Conservation (phyloP, 2,329 filamentous ascomycete genomes). For the Cadophora sp. region DNA sequence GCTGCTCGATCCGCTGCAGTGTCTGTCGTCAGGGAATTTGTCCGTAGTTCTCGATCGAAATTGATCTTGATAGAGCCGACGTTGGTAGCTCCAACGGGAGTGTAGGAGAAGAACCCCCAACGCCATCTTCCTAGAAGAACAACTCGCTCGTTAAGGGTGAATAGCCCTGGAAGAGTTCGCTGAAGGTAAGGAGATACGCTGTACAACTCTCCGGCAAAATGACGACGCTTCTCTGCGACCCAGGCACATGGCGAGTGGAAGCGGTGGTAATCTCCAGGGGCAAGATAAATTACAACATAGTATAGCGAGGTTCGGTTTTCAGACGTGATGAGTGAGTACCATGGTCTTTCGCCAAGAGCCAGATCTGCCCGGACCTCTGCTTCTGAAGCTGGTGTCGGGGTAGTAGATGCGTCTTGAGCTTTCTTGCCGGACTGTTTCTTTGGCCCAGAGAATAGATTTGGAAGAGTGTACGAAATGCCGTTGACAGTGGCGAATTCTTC, state of each 20-base stretch:
- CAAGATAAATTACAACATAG: constrained; percentile 94
- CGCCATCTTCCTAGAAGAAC: constrained; percentile 94
- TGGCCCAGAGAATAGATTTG: constrained; percentile 82
- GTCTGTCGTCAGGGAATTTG: constrained; percentile 91
- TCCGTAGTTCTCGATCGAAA: constrained; percentile 92
- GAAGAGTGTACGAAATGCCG: constrained; percentile 93
- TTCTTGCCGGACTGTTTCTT: constrained; percentile 46
- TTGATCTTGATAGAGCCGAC: constrained; percentile 97
- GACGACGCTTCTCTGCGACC: constrained; percentile 93
- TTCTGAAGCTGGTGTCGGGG: constrained; percentile 73
- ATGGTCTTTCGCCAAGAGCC: constrained; percentile 72
- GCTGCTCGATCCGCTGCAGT: constrained; percentile 89
- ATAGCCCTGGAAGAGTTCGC: constrained; percentile 88
- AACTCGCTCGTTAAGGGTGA: constrained; percentile 95
- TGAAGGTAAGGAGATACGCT: constrained; percentile 95
- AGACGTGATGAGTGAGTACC: constrained; percentile 71
- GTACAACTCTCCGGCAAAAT: constrained; percentile 96
- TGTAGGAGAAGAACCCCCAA: constrained; percentile 96
- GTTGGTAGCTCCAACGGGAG: constrained; percentile 95
- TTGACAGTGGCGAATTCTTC: constrained; percentile 95
- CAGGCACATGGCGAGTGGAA: constrained; percentile 96
- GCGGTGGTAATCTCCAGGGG: constrained; percentile 96
- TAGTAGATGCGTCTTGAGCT: constrained; percentile 76
- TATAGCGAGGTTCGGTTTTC: constrained; percentile 77
- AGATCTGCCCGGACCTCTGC: constrained; percentile 85